Conservation (phyloP, 2,329 filamentous ascomycete genomes). For the Neonectria neomacrospora region DNA sequence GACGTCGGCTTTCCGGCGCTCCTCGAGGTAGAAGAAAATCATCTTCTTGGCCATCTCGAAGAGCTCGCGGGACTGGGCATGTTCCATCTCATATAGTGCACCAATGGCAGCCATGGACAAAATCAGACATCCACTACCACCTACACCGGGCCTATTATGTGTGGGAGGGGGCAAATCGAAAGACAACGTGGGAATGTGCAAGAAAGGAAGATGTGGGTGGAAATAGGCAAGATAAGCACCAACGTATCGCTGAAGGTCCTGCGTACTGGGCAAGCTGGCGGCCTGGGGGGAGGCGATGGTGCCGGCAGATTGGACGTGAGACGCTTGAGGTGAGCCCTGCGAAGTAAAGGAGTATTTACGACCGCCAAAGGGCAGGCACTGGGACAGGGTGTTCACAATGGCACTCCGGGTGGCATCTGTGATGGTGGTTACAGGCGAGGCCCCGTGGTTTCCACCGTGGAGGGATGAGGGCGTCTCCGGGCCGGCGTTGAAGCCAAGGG, state of each 20-base stretch:
- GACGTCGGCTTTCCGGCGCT: slow-evolving; percentile 87
- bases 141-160: slow-evolving; percentile 70
- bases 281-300: slow-evolving; percentile 63
- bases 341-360: slow-evolving; percentile 73
- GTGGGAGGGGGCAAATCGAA: slow-evolving; percentile 83
- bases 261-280: slow-evolving; percentile 78
- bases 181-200: slow-evolving; percentile 90
- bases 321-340: slow-evolving; percentile 64
- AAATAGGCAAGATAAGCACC: slow-evolving; percentile 91
- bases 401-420: slow-evolving; percentile 72
- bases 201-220: slow-evolving; percentile 93
- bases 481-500: slow-evolving; percentile 71
- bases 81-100: slow-evolving; percentile 88
- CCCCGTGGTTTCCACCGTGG: slow-evolving; percentile 70
- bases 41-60: slow-evolving; percentile 96
- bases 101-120: slow-evolving; percentile 84
- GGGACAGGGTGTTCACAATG: slow-evolving; percentile 69
- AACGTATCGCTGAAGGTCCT: slow-evolving; percentile 90
- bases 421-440: slow-evolving; percentile 71
- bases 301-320: slow-evolving; percentile 59
- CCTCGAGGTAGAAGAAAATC: slow-evolving; percentile 92
- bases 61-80: slow-evolving; percentile 80
- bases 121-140: slow-evolving; percentile 86
- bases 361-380: slow-evolving; percentile 65
- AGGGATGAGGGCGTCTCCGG: slow-evolving; percentile 80